phyloP scores from a whole-genome alignment of 2,329 filamentous ascomycete species.

The Capronia epimyces region DNA sequence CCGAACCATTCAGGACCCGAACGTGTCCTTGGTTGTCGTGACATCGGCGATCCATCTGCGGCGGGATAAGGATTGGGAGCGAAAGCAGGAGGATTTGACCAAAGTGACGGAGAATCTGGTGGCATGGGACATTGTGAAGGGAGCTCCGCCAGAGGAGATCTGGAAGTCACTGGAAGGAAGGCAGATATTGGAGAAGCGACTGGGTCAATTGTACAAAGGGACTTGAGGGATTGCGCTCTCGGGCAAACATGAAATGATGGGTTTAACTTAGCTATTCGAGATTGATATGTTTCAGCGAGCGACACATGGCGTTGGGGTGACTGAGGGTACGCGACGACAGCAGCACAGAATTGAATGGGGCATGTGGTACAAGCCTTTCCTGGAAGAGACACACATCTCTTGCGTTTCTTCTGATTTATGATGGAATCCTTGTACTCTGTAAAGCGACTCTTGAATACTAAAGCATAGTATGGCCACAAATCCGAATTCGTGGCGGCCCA shows the following conservation, averaged over 20 bases:
- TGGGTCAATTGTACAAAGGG: conserved; percentile 59
- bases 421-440: no score
- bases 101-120: conserved; percentile 72
- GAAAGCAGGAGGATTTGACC: conserved; percentile 78
- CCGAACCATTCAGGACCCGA: conserved; percentile 68
- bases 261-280: background rate
- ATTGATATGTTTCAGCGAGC: background rate
- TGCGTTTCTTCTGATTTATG: no score
- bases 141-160: conserved; percentile 71
- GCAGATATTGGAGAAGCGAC: conserved; percentile 68
- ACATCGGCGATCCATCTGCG: conserved; percentile 71
- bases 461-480: no score
- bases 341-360: background rate
- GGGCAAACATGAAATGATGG: background rate
- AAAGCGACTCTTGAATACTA: no score
- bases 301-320: background rate
- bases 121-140: conserved; percentile 79
- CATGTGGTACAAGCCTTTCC: background rate
- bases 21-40: conserved; percentile 71
- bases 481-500: no score
- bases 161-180: conserved; percentile 73
- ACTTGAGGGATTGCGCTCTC: background rate
- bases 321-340: background rate
- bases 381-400: background rate
- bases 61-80: conserved; percentile 66